A percentile compares a stretch with the other conserved stretches of the same genome.
These are phyloP conservation scores for Candida maesae DNA, from an alignment of 805 yeast genomes.

Conservation along the genomic window DNA sequence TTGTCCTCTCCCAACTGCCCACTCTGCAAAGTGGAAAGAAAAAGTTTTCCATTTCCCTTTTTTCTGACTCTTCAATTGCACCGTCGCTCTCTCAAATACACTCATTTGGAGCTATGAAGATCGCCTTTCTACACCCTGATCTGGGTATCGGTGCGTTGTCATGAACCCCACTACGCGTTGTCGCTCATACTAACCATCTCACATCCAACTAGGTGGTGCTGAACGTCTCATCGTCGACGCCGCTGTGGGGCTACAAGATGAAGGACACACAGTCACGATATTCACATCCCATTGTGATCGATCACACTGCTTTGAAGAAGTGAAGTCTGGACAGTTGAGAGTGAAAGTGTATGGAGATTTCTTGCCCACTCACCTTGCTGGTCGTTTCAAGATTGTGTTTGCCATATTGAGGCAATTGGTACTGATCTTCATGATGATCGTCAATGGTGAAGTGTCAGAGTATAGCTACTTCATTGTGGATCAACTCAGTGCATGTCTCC, in stretches of 20 bases:
- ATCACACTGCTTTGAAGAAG: slow-evolving; percentile 88
- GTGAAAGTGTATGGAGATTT: slow-evolving; percentile 81
- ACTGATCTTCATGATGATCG: slow-evolving; percentile 45
- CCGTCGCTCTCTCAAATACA: too few relatives aligned
- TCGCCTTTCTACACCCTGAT: slow-evolving; percentile 3
- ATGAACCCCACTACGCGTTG: not conserved
- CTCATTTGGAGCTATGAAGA: not conserved
- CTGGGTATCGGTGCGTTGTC: slow-evolving; percentile 1
- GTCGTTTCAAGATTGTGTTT: slow-evolving; percentile 72
- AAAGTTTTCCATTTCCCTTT: too few relatives aligned
- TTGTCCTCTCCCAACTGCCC: too few relatives aligned
- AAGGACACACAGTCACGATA: slow-evolving; percentile 59
- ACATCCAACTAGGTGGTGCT: slow-evolving; percentile 59
- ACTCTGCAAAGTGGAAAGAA: too few relatives aligned
- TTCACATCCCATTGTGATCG: slow-evolving; percentile 90
- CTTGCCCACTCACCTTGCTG: slow-evolving; percentile 65
- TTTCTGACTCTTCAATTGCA: too few relatives aligned
- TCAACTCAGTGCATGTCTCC: slow-evolving; percentile 82
- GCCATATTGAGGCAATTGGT: slow-evolving; percentile 82
- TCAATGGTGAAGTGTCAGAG: slow-evolving; percentile 40
- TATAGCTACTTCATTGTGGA: slow-evolving; percentile 82
- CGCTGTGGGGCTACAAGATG: slow-evolving; percentile 77
- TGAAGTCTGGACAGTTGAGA: slow-evolving; percentile 50
- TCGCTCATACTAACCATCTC: not conserved
- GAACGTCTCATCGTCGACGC: slow-evolving; percentile 96